Evolutionary conservation across 306 rosid species (phyloP), one percentile per base, ranked within the genome.

Genomic region (Amphicarpaea edgeworthii): DNA sequence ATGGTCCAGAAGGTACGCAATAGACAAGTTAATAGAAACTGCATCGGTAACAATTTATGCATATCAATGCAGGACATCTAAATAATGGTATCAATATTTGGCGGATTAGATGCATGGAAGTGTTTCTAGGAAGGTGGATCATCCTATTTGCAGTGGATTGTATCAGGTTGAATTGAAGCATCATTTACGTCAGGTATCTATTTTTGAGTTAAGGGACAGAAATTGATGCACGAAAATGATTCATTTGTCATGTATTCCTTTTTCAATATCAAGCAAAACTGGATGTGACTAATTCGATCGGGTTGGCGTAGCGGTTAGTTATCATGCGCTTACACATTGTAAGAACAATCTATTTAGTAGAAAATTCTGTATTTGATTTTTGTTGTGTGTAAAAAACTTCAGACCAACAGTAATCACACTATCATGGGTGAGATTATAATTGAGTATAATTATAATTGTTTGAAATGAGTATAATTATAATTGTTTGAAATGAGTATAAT

Each of bases 81-180:
- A n/a, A n/a, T n/a, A 14, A 21, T n/a, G 60, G 74, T 16, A 68
- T 68, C 74, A 68, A 68, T 70, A 50, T 32, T 70, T 51, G 49
- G 15, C 10, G 62, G 41, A 42, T 23, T 43, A 17, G 57, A 23
- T 3, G n/a, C n/a, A n/a, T n/a, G 1, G 12, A 70, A 70, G 57
- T 73, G 38, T 42, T 73, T 24, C 9, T 20, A 24, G 11, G 15
- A 73, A 73, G 77, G 14, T 58, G 23, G 15, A 12, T 41, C 45
- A 42, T 24, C 6, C 24, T n/a, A 58, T 58, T 24, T 23, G 57
- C 2, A 3, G 62, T 32, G 58, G 7, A 43, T 16, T 32, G 34
- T 15, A 5, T 45, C 7, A 45, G 63, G 34, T 21, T 71, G 65
- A n/a, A 15, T 20, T 10, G 1, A 55, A 55, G 43, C 67, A 40